Evolutionary conservation across 306 rosid genomes (phyloP), one percentile per base, ranked within the genome.

Genomic region (Boehmeria nivea): DNA sequence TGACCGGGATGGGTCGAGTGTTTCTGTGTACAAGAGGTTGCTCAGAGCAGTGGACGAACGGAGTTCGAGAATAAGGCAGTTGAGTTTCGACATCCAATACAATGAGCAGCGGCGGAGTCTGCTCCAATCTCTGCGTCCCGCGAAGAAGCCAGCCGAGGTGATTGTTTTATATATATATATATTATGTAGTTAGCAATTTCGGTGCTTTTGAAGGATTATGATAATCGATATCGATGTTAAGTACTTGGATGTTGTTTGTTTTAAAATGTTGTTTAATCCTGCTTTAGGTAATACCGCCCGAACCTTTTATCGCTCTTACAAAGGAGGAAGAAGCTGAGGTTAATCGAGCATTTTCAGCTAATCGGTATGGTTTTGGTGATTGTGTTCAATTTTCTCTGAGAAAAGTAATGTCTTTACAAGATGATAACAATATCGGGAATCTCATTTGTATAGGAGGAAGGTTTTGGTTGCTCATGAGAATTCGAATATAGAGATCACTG

Each of bases 401-500:
- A 37, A 34, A 61, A 47, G 45, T 6, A 27, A 14, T 59, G 25
- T 58, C 22, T 52, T 51, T n/a, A n/a, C 20, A 65, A 68, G 8
- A 63, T 3, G 19, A 53, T 79, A 54, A 71, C 51, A 18, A 47
- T 52, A 56, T 59, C 36, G 44, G 60, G 24, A 39, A 13, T 60
- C 71, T 33, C 42, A 40, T 71, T 28, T 3, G 11, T 65, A 17
- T 78, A 93, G 99, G 84, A 70, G 46, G 75, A 67, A 39, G 78
- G 70, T 83, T 67, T 76, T 93, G 91, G 86, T 83, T 57, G 43
- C 68, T 39, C 99, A 93, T 58, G 73, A 77, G 53, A 81, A 59
- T 70, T 84, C 99, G 25, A 87, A 81, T 70, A 81, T 93, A 43
- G 84, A 69, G 70, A 83, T 93, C 33, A 75, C 83, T 0, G 96